These are phyloP conservation scores for Candida sp. DNA, from an alignment of 1,139 yeast species.

Conservation along the genomic window DNA sequence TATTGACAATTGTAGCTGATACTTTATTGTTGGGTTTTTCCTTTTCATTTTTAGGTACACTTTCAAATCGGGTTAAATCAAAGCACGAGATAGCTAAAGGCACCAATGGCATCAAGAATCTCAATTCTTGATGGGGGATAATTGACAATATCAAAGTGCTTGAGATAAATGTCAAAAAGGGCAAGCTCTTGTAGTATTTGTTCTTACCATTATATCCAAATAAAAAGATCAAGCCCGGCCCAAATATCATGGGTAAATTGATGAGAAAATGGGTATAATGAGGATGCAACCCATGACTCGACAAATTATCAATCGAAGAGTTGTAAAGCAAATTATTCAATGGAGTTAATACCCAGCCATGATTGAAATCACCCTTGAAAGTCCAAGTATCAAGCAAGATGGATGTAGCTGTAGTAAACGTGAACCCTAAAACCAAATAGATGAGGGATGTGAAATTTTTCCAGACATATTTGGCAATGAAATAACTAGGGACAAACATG, in stretches of 20 bases:
- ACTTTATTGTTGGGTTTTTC: constrained; percentile 3
- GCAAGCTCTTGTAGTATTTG: constrained; percentile 42
- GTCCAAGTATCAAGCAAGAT: constrained; percentile 46
- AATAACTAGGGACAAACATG: constrained; percentile 56
- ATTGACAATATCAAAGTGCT: constrained; percentile 62
- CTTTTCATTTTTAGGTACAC: constrained; percentile 2
- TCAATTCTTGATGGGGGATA: constrained; percentile 87
- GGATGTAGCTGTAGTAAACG: constrained; percentile 31
- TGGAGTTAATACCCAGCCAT: constrained; percentile 57
- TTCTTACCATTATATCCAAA: constrained; percentile 15
- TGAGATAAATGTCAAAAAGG: constrained; percentile 59
- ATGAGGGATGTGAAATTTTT: constrained; percentile 23
- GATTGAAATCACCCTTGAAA: constrained; percentile 9
- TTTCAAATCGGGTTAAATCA: constrained; percentile 28
- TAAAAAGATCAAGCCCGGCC: constrained; percentile 62
- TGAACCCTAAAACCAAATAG: constrained; percentile 24
- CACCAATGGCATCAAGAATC: constrained; percentile 76
- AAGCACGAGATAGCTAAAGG: constrained; percentile 71
- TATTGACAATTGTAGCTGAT: constrained; percentile 12
- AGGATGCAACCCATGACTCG: constrained; percentile 82
- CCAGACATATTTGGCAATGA: constrained; percentile 34
- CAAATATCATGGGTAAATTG: constrained; percentile 77
- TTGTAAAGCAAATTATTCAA: constrained; percentile 76
- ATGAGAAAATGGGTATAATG: constrained; percentile 68
- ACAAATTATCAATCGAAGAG: constrained; percentile 51